A percentile compares a stretch with the other conserved stretches of the same genome.
phyloP scores from a whole-genome alignment of 257 asterid genomes.

The Rauvolfia tetraphylla region DNA sequence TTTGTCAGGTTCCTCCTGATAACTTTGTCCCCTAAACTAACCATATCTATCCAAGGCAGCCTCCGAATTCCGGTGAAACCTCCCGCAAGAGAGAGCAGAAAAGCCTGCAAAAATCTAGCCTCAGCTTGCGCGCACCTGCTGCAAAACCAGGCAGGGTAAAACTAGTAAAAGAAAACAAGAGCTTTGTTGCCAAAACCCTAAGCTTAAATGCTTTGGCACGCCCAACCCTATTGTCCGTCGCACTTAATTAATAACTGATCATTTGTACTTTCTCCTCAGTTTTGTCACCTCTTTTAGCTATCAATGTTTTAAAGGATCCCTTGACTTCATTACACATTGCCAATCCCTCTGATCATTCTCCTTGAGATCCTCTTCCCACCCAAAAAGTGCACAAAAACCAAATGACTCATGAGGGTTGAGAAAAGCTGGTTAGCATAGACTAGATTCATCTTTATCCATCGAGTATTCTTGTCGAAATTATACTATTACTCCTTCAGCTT shows the following conservation, averaged over 20 bases:
- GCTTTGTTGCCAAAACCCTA: not conserved
- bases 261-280: slow-evolving; percentile 25
- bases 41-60: slow-evolving; percentile 6
- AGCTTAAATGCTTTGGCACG: slow-evolving; percentile 20
- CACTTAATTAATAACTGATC: slow-evolving; percentile 2
- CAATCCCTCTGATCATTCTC: not conserved
- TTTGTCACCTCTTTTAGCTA: slow-evolving; percentile 26
- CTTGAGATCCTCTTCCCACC: not conserved
- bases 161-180: not conserved
- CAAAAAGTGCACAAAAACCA: too few species aligned
- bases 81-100: not conserved
- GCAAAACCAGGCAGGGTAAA: not conserved
- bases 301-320: slow-evolving; percentile 14
- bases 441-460: too few species aligned
- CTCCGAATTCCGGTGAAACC: slow-evolving; percentile 9
- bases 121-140: not conserved
- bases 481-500: too few species aligned
- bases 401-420: not conserved
- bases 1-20: slow-evolving; percentile 22
- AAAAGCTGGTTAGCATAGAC: too few species aligned
- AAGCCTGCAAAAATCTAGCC: slow-evolving; percentile 16
- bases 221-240: slow-evolving; percentile 1
- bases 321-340: not conserved
- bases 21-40: slow-evolving; percentile 32
- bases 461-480: too few species aligned